A percentile compares a stretch with the other conserved stretches of the same genome.
Evolutionary conservation across 2,329 filamentous ascomycete species (phyloP).

Genomic region (Gliomastix tumulicola): DNA sequence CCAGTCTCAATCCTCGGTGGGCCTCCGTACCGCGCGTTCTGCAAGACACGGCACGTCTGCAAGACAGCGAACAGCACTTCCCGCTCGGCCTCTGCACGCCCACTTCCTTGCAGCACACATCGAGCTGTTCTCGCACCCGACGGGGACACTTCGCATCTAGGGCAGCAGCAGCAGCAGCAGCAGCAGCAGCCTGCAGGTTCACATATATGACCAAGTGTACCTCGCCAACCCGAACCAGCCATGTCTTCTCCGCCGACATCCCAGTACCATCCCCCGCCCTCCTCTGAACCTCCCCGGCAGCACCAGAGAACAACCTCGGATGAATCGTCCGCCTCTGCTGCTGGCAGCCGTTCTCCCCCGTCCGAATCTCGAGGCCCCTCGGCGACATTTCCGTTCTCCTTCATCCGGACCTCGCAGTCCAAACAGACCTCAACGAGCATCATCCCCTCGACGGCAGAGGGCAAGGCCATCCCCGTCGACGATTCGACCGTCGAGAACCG

Average conservation of each 20-base stretch:
- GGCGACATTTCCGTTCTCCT: constrained; percentile 37
- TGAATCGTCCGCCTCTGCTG: constrained; percentile 12
- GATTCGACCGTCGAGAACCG: constrained; percentile 47
- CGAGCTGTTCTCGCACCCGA: no score
- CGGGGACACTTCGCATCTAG: no score
- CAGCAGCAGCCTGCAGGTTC: no score
- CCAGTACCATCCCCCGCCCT: background rate
- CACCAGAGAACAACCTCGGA: constrained; percentile 10
- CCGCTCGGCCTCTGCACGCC: background rate
- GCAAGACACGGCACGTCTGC: no score
- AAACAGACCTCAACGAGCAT: constrained; percentile 46
- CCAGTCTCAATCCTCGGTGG: no score
- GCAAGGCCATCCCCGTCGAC: constrained; percentile 48
- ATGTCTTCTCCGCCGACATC: background rate
- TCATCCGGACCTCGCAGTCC: constrained; percentile 39
- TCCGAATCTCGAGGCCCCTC: constrained; percentile 19
- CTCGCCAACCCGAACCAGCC: no score
- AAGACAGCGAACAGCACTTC: constrained; percentile 1
- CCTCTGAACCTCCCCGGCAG: constrained; percentile 11
- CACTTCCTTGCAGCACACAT: background rate
- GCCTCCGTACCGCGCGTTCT: no score
- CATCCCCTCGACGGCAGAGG: constrained; percentile 47
- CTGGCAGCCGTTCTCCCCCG: constrained; percentile 11
- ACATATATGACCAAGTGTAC: no score
- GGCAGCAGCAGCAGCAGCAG: no score